Conservation (phyloP, 108 stramenopile genomes). For the Cyclostephanos invisitatus region DNA sequence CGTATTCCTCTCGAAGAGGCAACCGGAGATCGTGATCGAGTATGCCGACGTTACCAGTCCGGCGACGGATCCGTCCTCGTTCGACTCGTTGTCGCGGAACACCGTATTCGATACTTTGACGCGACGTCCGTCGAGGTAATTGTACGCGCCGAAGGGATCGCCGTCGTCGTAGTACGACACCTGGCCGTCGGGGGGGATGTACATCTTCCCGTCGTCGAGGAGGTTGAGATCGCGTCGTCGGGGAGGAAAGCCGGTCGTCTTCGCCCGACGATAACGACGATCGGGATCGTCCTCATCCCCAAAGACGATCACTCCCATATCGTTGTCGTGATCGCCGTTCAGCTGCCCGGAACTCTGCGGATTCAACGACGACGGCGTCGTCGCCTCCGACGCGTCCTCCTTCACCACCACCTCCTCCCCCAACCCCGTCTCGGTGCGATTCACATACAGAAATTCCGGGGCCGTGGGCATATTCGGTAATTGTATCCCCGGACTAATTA, state of each 20-base stretch:
- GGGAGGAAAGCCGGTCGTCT: too few relatives aligned
- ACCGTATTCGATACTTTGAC: slow-evolving; percentile 31
- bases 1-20: slow-evolving; percentile 26
- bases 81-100: slow-evolving; percentile 27
- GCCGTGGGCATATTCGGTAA: slow-evolving; percentile 21
- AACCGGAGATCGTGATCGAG: slow-evolving; percentile 25
- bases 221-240: slow-evolving; percentile 19
- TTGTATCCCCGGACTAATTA: slow-evolving; percentile 41
- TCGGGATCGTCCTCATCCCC: slow-evolving; percentile 3
- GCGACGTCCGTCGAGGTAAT: slow-evolving; percentile 34
- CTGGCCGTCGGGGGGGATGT: slow-evolving; percentile 21
- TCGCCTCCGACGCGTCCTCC: too few relatives aligned
- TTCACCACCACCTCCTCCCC: too few relatives aligned
- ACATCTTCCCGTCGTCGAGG: slow-evolving; percentile 26
- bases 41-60: slow-evolving; percentile 45
- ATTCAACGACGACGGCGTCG: too few relatives aligned
- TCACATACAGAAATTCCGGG: slow-evolving; percentile 4
- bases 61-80: slow-evolving; percentile 17
- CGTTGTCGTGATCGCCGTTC: background rate
- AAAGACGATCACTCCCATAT: background rate
- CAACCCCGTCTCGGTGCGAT: too few relatives aligned
- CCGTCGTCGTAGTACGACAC: slow-evolving; percentile 32
- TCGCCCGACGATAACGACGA: background rate
- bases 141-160: background rate
- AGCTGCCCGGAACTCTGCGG: too few relatives aligned